Base-by-base conservation (phyloP, 208 protist species). In the Leishmania arabica region DNA sequence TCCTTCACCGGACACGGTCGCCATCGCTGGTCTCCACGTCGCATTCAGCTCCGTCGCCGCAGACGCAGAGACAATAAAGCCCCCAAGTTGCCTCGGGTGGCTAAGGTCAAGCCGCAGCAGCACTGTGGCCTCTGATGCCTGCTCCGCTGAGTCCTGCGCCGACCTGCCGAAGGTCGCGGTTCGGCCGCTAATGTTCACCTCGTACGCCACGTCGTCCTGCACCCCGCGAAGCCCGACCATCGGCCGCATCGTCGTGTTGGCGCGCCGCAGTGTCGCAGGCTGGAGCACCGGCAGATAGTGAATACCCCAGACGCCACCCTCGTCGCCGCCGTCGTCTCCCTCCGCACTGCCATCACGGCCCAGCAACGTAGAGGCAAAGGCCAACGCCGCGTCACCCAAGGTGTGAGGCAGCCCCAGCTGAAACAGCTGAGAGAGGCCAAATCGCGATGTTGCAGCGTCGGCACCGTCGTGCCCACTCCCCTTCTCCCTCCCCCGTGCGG, bases 71-170 rank as follows among this genome's bases (percentile, higher is more conserved):
- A 91, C 64, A 1, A 77, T 71, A 81, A 87, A 96, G 66, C 93
- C 91, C 21, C 87, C 93, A 34, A 89, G 76, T 42, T 87, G 88
- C 8, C 79, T 69, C 31, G 90, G 83, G 73, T 87, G 85, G 3
- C 82, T 78, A 42, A 90, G 64, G 82, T 96, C 93, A n/a, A 96
- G 87, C 0, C 89, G 89, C 74, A 96, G 78, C 62, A 92, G 86
- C 66, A 96, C 91, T 51, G 71, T 75, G 47, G 84, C 84, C n/a
- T 76, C 53, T 7, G 49, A 15, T 3, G 45, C 69, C 31, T 42
- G 27, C 9, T 53, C 49, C 24, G 24, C 45, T 40, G 51, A n/a
- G 19, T 13, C 40, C 45, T 21, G n/a, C 34, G 65, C 45, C 65
- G 31, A 24, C 77, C 17, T 37, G 34, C 42, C 45, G 11, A 53